phyloP scores from a whole-genome alignment of 2,329 filamentous ascomycete genomes.

The Chaetomiaceae sp. region DNA sequence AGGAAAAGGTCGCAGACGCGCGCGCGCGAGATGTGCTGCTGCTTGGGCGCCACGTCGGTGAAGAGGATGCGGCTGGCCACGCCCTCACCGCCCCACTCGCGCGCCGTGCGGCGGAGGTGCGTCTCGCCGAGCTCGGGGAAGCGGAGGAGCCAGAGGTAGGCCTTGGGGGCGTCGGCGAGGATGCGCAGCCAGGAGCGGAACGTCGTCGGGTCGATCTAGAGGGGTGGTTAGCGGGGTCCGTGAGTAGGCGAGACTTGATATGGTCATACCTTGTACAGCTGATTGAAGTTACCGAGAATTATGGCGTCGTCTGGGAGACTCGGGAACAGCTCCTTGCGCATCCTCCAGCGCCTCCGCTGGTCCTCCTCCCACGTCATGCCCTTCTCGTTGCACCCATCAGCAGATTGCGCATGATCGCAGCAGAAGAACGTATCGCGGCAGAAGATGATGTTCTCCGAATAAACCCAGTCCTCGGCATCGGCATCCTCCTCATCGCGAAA shows the following conservation, averaged over 20 bases:
- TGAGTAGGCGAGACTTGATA: neutral
- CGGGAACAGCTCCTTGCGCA: slow-evolving; percentile 91
- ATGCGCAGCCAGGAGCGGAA: slow-evolving; percentile 96
- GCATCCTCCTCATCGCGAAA: slow-evolving; percentile 60
- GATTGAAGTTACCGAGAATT: slow-evolving; percentile 97
- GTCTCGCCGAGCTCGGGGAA: slow-evolving; percentile 91
- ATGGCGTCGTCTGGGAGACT: slow-evolving; percentile 72
- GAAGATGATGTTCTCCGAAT: slow-evolving; percentile 94
- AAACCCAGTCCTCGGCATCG: slow-evolving; percentile 77
- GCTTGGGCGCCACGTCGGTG: slow-evolving; percentile 94
- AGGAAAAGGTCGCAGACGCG: slow-evolving; percentile 91
- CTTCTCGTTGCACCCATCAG: slow-evolving; percentile 58
- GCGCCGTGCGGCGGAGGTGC: slow-evolving; percentile 74
- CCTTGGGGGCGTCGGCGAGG: slow-evolving; percentile 74
- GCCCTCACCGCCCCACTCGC: slow-evolving; percentile 74
- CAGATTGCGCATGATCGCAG: slow-evolving; percentile 91
- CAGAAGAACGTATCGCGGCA: slow-evolving; percentile 96
- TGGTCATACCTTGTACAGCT: slow-evolving; percentile 95
- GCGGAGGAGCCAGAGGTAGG: slow-evolving; percentile 89
- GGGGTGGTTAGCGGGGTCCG: slow-evolving; percentile 2
- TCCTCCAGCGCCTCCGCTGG: slow-evolving; percentile 74
- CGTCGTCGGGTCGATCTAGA: slow-evolving; percentile 88
- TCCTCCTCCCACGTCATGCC: slow-evolving; percentile 76
- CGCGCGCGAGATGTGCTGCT: slow-evolving; percentile 85
- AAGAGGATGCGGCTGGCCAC: slow-evolving; percentile 86